Base-by-base conservation (phyloP, 2,329 filamentous ascomycete species). In the Diaporthe eres region DNA sequence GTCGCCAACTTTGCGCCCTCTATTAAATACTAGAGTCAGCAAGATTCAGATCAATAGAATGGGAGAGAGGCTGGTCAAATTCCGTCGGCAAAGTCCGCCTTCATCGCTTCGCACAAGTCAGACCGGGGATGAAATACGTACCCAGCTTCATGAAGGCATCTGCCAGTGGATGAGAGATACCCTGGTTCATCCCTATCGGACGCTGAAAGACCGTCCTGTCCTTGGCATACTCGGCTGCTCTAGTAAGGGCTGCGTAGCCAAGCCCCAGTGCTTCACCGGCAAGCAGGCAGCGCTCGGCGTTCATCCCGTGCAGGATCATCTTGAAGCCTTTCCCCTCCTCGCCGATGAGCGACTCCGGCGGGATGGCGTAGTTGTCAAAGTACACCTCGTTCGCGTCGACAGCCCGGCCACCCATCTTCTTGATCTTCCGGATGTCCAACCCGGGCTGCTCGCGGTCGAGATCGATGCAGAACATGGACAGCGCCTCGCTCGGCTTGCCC, bases 341-440 rank as follows among this genome's bases (percentile, higher is more conserved):
- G 0, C 95, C 95, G 57, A 97, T 90, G 0, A 96, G 85, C 0
- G 91, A 87, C 55, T 91, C 87, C 0, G 88, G 88, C 0, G 92
- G 90, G 19, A 97, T 90, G 5, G 84, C 82, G 82, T 96, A 97
- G 78, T 92, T 90, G 82, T 97, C 94, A 81, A 97, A 97, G 83
- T 97, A 97, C 1, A 97, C 93, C 81, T 97, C 94, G 79, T 97
- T 97, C 0, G 94, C 94, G 80, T 97, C 94, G 1, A 97, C 91
- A 0, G 94, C 94, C 17, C 94, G 87, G 0, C 94, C 94, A 12
- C 95, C 95, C 94, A 97, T 97, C 83, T 97, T 97, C 83, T 90
- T 92, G 79, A 97, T 97, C 80, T 86, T 90, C 58, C 90, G 91
- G 81, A 97, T 86, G 13, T 93, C 90, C 1, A 96, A 85, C 0